phyloP scores from a whole-genome alignment of 805 yeast genomes.

The Ogataea angusta region DNA sequence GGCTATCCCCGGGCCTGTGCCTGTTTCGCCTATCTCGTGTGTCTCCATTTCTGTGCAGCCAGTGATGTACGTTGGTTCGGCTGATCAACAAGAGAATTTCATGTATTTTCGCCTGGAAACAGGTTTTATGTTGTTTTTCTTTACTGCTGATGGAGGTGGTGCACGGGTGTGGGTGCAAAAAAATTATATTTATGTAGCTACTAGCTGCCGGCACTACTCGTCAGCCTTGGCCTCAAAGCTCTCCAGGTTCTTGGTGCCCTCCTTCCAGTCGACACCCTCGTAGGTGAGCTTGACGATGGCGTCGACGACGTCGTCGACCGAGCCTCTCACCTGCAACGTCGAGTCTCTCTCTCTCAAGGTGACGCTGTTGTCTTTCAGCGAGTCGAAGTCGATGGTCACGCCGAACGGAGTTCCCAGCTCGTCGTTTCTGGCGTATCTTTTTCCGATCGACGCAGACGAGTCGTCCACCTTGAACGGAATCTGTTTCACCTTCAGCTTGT shows the following conservation, averaged over 20 bases:
- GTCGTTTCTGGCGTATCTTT: conserved; percentile 96
- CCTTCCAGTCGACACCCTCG: conserved; percentile 75
- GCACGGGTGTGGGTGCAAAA: conserved; percentile 3
- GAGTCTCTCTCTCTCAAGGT: conserved; percentile 97
- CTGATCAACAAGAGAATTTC: neutral
- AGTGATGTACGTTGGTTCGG: neutral
- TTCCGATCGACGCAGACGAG: conserved; percentile 95
- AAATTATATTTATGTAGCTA: neutral
- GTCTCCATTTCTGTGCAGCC: conserved; percentile 3
- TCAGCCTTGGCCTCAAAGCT: conserved; percentile 72
- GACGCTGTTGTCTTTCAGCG: conserved; percentile 80
- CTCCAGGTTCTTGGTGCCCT: conserved; percentile 70
- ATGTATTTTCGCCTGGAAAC: conserved; percentile 5
- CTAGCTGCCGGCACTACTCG: conserved; percentile 16
- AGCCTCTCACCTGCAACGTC: conserved; percentile 94
- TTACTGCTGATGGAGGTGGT: neutral
- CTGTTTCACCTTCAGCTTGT: conserved; percentile 70
- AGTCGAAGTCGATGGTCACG: conserved; percentile 93
- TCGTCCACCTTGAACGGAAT: conserved; percentile 96
- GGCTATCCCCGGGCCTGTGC: neutral
- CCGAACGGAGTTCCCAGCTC: conserved; percentile 99
- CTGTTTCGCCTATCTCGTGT: conserved; percentile 1
- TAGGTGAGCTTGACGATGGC: conserved; percentile 78
- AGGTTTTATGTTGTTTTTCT: conserved; percentile 10
- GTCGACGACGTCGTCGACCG: conserved; percentile 61